Conservation (phyloP, 225 moss, liverwort and hornwort species). For the Takakia lepidozioides region DNA sequence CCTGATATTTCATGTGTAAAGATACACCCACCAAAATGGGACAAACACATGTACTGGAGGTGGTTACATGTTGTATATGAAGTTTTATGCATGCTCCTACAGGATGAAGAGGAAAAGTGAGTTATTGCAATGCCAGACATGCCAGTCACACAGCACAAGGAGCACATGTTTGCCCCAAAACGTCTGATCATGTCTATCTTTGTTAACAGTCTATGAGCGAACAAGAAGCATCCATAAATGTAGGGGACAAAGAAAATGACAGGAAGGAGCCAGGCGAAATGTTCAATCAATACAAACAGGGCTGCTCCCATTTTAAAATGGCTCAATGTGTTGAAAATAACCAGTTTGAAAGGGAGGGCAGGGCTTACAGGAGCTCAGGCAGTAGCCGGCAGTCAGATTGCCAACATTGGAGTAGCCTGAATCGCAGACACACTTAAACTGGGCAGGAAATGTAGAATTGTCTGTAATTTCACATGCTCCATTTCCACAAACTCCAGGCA, state of each 20-base stretch:
- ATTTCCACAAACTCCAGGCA: slow-evolving; percentile 56
- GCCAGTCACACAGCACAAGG: too few species aligned
- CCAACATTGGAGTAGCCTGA: slow-evolving; percentile 35
- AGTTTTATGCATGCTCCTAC: too few species aligned
- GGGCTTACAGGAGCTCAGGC: slow-evolving; percentile 43
- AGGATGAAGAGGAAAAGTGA: too few species aligned
- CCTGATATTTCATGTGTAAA: too few species aligned
- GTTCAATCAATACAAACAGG: too few species aligned
- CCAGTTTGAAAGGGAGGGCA: background rate
- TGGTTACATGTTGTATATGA: too few species aligned
- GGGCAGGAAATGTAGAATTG: slow-evolving; percentile 33
- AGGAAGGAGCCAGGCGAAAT: too few species aligned
- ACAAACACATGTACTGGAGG: too few species aligned
- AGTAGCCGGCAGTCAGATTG: slow-evolving; percentile 43
- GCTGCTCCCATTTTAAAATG: background rate
- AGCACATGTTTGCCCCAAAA: too few species aligned
- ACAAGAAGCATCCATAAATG: background rate
- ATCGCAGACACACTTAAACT: slow-evolving; percentile 42
- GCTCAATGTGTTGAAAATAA: background rate
- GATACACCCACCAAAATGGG: too few species aligned
- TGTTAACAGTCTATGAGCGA: background rate
- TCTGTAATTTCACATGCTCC: slow-evolving; percentile 44
- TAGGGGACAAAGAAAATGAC: too few species aligned
- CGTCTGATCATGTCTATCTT: background rate
- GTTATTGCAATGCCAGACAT: too few species aligned